Percentiles rank a stretch among this genome's conserved stretches.
Conservation (phyloP, 768 basidiomycete species). For the Boletus subparvulus region DNA sequence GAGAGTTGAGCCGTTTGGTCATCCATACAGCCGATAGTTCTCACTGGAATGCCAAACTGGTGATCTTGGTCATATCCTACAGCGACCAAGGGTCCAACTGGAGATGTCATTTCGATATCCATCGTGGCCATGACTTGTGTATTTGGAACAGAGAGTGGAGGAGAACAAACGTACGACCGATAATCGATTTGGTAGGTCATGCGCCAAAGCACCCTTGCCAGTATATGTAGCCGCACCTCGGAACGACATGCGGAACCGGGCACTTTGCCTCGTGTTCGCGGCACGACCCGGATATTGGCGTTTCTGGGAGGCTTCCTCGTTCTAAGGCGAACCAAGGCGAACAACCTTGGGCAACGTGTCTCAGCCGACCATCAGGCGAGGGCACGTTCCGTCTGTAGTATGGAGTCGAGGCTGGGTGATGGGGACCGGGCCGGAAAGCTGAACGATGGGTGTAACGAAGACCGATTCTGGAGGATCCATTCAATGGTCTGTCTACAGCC, state of each 20-base stretch:
- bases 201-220: conserved; percentile 4
- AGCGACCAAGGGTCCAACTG: conserved; percentile 29
- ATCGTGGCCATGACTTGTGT: conserved; percentile 20
- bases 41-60: conserved; percentile 23
- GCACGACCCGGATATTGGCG: conserved; percentile 12
- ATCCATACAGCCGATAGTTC: not conserved
- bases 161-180: conserved; percentile 4
- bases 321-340: conserved; percentile 3
- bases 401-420: not conserved
- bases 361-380: conserved; percentile 1
- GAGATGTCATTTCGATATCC: conserved; percentile 36
- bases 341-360: conserved; percentile 10
- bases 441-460: not conserved
- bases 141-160: not conserved
- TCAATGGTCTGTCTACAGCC: not conserved
- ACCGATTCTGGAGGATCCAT: not conserved
- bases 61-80: conserved; percentile 19
- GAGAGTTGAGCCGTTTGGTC: conserved; percentile 2
- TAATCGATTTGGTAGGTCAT: conserved; percentile 16
- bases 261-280: conserved; percentile 31
- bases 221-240: conserved; percentile 27
- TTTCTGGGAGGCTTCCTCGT: conserved; percentile 7
- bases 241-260: conserved; percentile 27
- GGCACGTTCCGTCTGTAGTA: not conserved
- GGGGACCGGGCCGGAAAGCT: not conserved